phyloP scores from a whole-genome alignment of 2,329 filamentous ascomycete genomes.

The Incumbomyces lentus region DNA sequence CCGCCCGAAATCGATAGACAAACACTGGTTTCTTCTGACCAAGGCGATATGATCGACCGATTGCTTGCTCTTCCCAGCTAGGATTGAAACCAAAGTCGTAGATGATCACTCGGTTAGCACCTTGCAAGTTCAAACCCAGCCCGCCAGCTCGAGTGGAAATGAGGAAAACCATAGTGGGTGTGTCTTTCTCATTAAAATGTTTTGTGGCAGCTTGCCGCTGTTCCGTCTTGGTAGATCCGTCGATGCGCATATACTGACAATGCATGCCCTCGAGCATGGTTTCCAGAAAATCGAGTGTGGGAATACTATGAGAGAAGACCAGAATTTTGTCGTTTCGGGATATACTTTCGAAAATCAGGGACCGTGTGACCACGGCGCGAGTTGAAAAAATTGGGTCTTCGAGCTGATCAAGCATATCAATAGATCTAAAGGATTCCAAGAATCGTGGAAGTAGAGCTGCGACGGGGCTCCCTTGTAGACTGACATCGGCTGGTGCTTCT shows the following conservation, averaged over 20 bases:
- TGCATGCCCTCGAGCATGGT: slow-evolving; percentile 40
- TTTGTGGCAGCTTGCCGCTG: slow-evolving; percentile 56
- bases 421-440: slow-evolving; percentile 25
- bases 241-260: slow-evolving; percentile 48
- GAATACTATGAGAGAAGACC: slow-evolving; percentile 65
- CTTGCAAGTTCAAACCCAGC: slow-evolving; percentile 70
- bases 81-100: slow-evolving; percentile 79
- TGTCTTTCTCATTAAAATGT: slow-evolving; percentile 51
- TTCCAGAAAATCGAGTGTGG: slow-evolving; percentile 57
- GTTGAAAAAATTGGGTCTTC: slow-evolving; percentile 48
- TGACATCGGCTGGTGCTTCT: slow-evolving; percentile 14
- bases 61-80: slow-evolving; percentile 70
- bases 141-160: slow-evolving; percentile 79
- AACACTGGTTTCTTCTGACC: slow-evolving; percentile 71
- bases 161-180: slow-evolving; percentile 51
- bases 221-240: slow-evolving; percentile 51
- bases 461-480: slow-evolving; percentile 30
- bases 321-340: slow-evolving; percentile 60
- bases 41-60: slow-evolving; percentile 76
- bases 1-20: slow-evolving; percentile 71
- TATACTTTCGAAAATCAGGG: slow-evolving; percentile 58
- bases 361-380: slow-evolving; percentile 56
- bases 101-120: slow-evolving; percentile 76
- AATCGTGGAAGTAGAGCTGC: slow-evolving; percentile 21
- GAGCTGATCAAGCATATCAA: slow-evolving; percentile 8